Base-by-base conservation (phyloP, 768 basidiomycete genomes). In the Hortiboletus flavorubellus region DNA sequence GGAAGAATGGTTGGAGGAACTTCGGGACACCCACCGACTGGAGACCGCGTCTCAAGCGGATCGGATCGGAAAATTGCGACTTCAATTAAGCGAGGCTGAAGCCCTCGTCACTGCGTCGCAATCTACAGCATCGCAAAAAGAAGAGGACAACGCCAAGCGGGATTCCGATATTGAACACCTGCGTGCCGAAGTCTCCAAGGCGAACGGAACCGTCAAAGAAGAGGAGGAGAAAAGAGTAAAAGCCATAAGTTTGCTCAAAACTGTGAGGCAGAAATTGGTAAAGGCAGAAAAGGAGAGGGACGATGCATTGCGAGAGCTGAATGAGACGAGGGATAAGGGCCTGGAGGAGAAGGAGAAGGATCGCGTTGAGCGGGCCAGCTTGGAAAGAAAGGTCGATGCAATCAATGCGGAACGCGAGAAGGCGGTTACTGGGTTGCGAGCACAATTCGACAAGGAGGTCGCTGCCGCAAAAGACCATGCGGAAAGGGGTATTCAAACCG, bases 221-320 rank as follows among this genome's bases (percentile, higher is more conserved):
- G 97, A 98, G 67, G 97, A 98, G 70, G 97, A 99, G 73, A 98
- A 99, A 72, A 85, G 96, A 12, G 83, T 86, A 18, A 99, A 98
- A 65, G 95, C 95, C 0, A 89, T 98, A 60, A 88, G 86, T 48
- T 74, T 98, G 29, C 76, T 99, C 54, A 98, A 98, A 73, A 93
- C 93, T 2, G 91, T 98, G n/a, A 76, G 97, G 52, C 87, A 93
- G 73, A 99, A 98, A 70, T 75, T 96, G n/a, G 92, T 98, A 30
- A 98, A 93, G 67, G 87, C 93, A 6, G 96, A 98, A 72, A 94
- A 93, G 75, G 93, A 96, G 23, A 83, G 83, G 62, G 94, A 98
- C 37, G 93, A 96, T 55, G 77, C 81, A 0, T 55, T 80, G 47
- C 85, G 80, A 64, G 89, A 91, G 60, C 64, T 76, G 33, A 73